phyloP scores from a whole-genome alignment of 164 flowering plant species.

The Dillenia suffruticosa region DNA sequence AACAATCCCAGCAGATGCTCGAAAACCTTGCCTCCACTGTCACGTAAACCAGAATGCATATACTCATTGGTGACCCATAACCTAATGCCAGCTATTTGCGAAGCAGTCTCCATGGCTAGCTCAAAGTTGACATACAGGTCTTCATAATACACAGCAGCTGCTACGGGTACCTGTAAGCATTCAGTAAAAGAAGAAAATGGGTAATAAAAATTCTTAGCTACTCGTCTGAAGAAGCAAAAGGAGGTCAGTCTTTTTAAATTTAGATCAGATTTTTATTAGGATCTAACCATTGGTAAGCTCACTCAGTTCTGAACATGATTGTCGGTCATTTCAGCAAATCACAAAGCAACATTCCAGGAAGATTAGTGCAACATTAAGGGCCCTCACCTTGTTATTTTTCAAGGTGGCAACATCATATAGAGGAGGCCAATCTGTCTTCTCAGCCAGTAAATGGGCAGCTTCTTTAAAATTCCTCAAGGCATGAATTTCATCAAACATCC shows the following conservation, averaged over 20 bases:
- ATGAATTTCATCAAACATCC: conserved; percentile 94
- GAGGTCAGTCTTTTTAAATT: no score
- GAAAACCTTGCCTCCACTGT: conserved; percentile 62
- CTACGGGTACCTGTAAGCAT: conserved; percentile 79
- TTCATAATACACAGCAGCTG: conserved; percentile 94
- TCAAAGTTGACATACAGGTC: conserved; percentile 90
- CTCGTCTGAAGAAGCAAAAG: no score
- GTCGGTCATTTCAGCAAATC: no score
- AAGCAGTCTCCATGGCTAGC: conserved; percentile 72
- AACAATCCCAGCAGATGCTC: conserved; percentile 77
- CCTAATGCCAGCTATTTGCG: conserved; percentile 75
- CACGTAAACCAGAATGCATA: conserved; percentile 97
- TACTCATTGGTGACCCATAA: conserved; percentile 90
- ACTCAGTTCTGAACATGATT: no score
- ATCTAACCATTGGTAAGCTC: no score
- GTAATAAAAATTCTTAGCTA: not conserved
- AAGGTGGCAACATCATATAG: conserved; percentile 53
- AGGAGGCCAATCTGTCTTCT: conserved; percentile 80
- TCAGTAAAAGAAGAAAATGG: not conserved
- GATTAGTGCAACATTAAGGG: not conserved
- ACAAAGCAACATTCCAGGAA: no score
- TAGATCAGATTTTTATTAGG: no score
- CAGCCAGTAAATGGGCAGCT: conserved; percentile 74
- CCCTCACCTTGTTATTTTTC: conserved; percentile 72
- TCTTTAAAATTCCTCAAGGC: conserved; percentile 71